Base-by-base conservation (phyloP, 345 rosid species). In the Lepidium aucheri region DNA sequence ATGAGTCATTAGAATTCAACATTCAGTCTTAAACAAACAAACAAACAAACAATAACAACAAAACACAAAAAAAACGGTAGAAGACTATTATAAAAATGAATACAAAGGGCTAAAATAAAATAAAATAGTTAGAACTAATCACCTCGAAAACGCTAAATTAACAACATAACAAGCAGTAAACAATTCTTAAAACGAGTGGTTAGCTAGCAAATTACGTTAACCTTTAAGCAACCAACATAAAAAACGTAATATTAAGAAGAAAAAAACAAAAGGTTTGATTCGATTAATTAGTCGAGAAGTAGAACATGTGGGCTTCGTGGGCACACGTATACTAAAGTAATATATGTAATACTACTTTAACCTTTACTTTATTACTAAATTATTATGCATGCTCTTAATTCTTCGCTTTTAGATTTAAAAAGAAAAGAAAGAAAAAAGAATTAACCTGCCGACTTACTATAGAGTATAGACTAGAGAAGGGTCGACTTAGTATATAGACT, bases 131-230 rank as follows among this genome's bases (percentile, higher is more conserved):
- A 14, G 53, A 30, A 32, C 28, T 45, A 49, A 57, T 15, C 14
- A 64, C 70, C 70, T 64, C 24, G 40, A 33, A 64, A 64, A 50
- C 32, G 58, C 22, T 20, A 56, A 49, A 57, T 13, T 40, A 65
- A 22, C 58, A 64, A 49, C 60, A 64, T 49, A 57, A 32, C 65
- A 32, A 9, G 58, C 51, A 46, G 47, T 63, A 65, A 49, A 72
- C 40, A 57, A 72, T 33, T 49, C 41, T 12, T 58, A 65, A 72
- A 56, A 65, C 66, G 46, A 64, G 66, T 65, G 76, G 76, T 65
- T 57, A 57, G 41, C 43, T 57, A 50, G 60, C 76, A 56, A 49
- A 57, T 57, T 57, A 65, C 71, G 76, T 64, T 57, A 57, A 49
- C 60, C 65, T 46, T 32, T 12, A 22, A 57, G 39, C 22, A 32